Percentiles rank a stretch among this genome's conserved stretches.
Conservation (phyloP, 148 eudicot genomes). For the Amaranthus cruentus region DNA sequence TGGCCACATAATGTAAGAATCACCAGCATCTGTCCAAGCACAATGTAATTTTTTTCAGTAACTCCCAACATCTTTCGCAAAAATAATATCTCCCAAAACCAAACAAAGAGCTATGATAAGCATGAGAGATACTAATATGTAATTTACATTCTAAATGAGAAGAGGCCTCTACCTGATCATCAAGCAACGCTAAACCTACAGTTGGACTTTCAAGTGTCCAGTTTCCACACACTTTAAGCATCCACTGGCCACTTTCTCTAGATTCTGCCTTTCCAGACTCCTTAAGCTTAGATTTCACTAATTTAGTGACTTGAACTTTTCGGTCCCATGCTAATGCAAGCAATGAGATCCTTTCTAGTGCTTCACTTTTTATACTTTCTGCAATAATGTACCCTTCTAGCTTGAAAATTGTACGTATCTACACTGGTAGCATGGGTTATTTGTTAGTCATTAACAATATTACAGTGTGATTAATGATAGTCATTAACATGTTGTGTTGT, state of each 20-base stretch:
- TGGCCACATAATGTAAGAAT: conserved; percentile 71
- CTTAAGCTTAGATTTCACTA: conserved; percentile 57
- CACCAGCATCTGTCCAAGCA: conserved; percentile 69
- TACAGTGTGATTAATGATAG: not conserved
- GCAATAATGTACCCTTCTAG: conserved; percentile 21
- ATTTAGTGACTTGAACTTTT: conserved; percentile 79
- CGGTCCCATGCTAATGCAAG: conserved; percentile 98
- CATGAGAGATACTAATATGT: not conserved
- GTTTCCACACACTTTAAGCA: conserved; percentile 45
- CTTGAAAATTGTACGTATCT: not conserved
- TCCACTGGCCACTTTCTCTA: conserved; percentile 56
- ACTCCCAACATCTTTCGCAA: not conserved
- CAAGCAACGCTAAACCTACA: conserved; percentile 85
- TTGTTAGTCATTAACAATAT: not conserved
- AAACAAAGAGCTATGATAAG: not conserved
- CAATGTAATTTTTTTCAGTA: not conserved
- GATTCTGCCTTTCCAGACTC: conserved; percentile 19
- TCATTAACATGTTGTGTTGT: conserved; percentile 34
- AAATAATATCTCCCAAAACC: not conserved
- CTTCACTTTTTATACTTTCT: conserved; percentile 48
- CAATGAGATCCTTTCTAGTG: conserved; percentile 62
- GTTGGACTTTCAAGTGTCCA: conserved; percentile 87
- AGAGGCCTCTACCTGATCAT: conserved; percentile 58
- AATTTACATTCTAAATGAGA: not conserved
- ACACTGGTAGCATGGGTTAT: too few relatives aligned